Evolutionary conservation across 106 monocot genomes (phyloP).

Genomic region (Platanthera guangdongensis): DNA sequence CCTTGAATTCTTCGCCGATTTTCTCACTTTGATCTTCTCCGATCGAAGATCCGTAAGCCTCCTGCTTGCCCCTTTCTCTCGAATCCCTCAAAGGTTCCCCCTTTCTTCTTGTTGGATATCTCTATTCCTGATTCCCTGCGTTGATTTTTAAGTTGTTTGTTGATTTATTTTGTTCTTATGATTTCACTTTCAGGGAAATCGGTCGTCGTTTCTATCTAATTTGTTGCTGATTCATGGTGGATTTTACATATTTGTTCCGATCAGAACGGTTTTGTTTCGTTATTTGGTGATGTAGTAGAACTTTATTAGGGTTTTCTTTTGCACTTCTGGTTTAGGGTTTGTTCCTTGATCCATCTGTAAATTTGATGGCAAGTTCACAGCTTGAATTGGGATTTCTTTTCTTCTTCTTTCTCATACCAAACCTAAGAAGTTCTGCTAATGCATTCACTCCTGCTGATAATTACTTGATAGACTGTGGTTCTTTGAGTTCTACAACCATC

Average conservation of each 20-base stretch:
- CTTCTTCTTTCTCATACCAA: neutral
- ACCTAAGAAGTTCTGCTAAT: neutral
- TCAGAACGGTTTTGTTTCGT: neutral
- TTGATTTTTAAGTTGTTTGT: neutral
- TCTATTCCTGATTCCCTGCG: neutral
- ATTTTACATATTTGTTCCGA: neutral
- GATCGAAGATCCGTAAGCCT: neutral
- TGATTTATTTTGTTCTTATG: neutral
- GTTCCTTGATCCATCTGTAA: neutral
- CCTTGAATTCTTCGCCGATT: neutral
- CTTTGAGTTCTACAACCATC: conserved; percentile 27
- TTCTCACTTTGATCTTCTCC: neutral
- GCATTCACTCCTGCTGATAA: conserved; percentile 59
- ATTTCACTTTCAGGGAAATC: neutral
- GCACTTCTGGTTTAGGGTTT: neutral
- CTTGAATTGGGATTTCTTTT: neutral
- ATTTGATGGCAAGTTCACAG: neutral
- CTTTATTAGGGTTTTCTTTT: conserved; percentile 5
- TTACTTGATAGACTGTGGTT: conserved; percentile 76
- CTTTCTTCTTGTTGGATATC: neutral
- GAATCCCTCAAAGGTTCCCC: neutral
- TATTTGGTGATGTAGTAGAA: neutral
- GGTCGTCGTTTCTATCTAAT: neutral
- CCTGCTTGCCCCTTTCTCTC: neutral
- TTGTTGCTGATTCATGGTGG: neutral